These are phyloP conservation scores for Liriodendron chinense DNA, from an alignment of 164 flowering plant genomes.

Conservation along the genomic window DNA sequence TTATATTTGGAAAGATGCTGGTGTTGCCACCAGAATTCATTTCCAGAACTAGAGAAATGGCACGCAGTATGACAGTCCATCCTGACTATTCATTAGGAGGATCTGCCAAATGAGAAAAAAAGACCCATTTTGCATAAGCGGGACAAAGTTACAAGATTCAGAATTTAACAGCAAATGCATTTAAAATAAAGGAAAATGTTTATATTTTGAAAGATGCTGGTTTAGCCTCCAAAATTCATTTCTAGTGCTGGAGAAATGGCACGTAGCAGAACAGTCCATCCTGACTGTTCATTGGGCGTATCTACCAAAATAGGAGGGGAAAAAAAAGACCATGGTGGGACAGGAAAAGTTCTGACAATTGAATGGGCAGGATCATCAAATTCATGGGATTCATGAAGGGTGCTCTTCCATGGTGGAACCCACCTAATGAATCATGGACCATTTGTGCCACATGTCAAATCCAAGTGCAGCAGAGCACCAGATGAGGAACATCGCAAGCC, in stretches of 20 bases:
- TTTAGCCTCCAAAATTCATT: background rate
- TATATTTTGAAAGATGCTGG: too few relatives aligned
- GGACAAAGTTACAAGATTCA: background rate
- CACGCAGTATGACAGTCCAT: too few relatives aligned
- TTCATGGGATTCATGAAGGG: too few relatives aligned
- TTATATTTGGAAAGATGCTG: background rate
- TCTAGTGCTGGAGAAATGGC: background rate
- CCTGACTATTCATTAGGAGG: background rate
- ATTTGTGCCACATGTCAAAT: background rate
- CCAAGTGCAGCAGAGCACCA: background rate
- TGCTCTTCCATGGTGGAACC: background rate
- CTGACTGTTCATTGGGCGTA: background rate
- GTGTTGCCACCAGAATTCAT: background rate
- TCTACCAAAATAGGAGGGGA: too few relatives aligned
- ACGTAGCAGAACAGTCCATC: background rate
- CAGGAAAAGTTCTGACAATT: too few relatives aligned
- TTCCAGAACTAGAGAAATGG: background rate
- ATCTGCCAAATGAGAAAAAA: too few relatives aligned
- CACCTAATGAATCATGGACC: background rate
- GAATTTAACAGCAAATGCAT: background rate
- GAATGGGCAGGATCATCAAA: too few relatives aligned
- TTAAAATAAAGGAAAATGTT: too few relatives aligned
- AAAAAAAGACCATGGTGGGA: too few relatives aligned
- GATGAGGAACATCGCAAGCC: background rate
- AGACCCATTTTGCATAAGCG: background rate